Evolutionary conservation across 2,329 filamentous ascomycete genomes (phyloP), one percentile per base, ranked within the genome.

Genomic region (Ophiostoma angusticollis): DNA sequence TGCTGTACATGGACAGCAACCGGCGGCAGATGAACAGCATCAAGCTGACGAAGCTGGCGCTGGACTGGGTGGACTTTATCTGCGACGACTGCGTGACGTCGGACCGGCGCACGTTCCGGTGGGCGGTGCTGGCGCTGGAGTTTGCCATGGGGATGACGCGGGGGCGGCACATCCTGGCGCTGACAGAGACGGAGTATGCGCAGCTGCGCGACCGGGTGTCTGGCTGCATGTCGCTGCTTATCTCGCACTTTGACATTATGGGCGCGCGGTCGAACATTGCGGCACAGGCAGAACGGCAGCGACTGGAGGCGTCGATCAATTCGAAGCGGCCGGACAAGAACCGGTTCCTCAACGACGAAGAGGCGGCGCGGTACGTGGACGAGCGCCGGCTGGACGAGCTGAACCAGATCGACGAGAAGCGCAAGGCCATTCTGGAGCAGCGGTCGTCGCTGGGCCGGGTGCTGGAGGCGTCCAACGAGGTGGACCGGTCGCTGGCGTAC

Each of bases 191-290:
- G 29, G 89, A 98, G 54, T 98, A 94, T 56, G 73, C 78, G 6
- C 78, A 72, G 46, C 66, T 98, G 45, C 75, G 89, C 31, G 70
- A 76, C 42, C 96, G 95, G 58, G 91, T 98, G 5, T 86, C 86
- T 8, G 89, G 89, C 0, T 98, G 91, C 58, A 98, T 98, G 91
- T 87, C 85, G 16, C 71, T 98, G 18, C 68, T 98, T 35, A 96
- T 98, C 49, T 95, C 87, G 9, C 91, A 98, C 59, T 98, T 98
- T 52, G 91, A 98, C 58, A 96, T 98, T 59, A 94, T 98, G 82
- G 91, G 91, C 18, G 91, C 91, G 19, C 78, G 89, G 52, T 94
- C 87, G 6, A 95, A 80, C 30, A 70, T 95, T 46, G 91, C 91
- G 9, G 91, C 91, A 5, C 86, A 95, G 60, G 85, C 86, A 2